Base-by-base conservation (phyloP, 768 basidiomycete species). In the Fibroporia radiculosa region DNA sequence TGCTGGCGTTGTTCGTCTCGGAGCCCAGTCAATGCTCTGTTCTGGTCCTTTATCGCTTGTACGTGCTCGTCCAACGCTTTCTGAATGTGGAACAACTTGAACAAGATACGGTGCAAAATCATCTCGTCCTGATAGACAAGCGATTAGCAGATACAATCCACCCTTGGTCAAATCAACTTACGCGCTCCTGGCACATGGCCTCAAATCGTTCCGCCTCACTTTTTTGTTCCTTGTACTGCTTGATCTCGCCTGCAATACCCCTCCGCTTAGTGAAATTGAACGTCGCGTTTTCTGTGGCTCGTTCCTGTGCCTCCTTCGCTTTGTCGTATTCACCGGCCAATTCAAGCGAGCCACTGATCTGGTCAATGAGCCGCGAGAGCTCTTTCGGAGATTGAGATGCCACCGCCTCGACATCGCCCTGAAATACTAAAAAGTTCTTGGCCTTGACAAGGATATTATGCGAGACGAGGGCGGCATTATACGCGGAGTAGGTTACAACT, bases 371-470 rank as follows among this genome's bases (percentile, higher is more conserved):
- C 14, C 79, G 78, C 0, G 93, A 75, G 18, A 98, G 78, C 54
- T 95, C 93, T 47, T 82, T 82, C 13, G 96, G 79, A 1, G 88
- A 92, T 55, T 99, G 96, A 2, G 89, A 88, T 0, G 96, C 96
- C 26, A 99, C 90, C 2, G 92, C 90, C 66, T 99, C 96, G 25
- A 99, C 96, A 59, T 98, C 96, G 41, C 96, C 96, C 60, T 99
- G 96, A 69, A 99, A 98, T 10, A 98, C 96, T 42, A 98, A 82
- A 58, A 98, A 99, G 68, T 98, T 98, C 70, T 97, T 97, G 11
- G 96, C 96, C 66, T 96, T 97, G 57, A 98, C 93, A 37, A 98
- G 86, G 57, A 99, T 90, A 57, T 97, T 96, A 58, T 96, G 93
- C 6, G 74, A 69, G 45, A 86, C 74, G 20, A 99, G 82, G 11